These are phyloP conservation scores for Starmerella cellae DNA, from an alignment of 805 yeast species.

Conservation along the genomic window DNA sequence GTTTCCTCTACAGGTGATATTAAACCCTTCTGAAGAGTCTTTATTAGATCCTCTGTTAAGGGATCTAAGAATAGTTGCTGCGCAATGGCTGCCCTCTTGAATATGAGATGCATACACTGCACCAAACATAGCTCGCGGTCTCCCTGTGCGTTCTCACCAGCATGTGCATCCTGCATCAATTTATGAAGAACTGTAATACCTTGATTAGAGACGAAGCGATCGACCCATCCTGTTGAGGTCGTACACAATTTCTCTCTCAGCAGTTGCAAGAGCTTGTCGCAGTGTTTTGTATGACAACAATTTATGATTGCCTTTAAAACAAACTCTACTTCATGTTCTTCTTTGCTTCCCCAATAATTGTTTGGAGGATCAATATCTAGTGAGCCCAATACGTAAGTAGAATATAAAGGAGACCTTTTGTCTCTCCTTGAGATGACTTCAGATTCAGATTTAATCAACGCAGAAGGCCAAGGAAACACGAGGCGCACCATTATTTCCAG, in stretches of 20 bases:
- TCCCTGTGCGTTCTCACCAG: not conserved
- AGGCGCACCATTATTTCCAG: no score
- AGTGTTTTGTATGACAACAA: not conserved
- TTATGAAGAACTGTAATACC: constrained; percentile 8
- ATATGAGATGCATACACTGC: constrained; percentile 1
- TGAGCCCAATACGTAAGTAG: no score
- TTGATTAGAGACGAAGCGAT: constrained; percentile 6
- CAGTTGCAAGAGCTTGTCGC: not conserved
- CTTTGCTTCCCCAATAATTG: constrained; percentile 8
- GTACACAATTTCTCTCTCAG: not conserved
- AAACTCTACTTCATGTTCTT: constrained; percentile 8
- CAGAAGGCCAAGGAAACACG: no score
- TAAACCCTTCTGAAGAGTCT: not conserved
- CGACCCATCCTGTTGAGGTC: constrained; percentile 7
- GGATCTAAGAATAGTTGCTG: not conserved
- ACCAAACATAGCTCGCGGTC: constrained; percentile 4
- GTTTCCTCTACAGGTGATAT: constrained; percentile 1
- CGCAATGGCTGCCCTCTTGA: not conserved
- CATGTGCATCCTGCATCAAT: constrained; percentile 3
- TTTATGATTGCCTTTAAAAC: constrained; percentile 2
- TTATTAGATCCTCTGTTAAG: not conserved
- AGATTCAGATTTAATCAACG: no score
- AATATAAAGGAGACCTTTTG: no score
- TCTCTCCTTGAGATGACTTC: no score
- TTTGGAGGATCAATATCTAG: not conserved